Conservation (phyloP, 768 basidiomycete species). For the Kwoniella newhampshirensis region DNA sequence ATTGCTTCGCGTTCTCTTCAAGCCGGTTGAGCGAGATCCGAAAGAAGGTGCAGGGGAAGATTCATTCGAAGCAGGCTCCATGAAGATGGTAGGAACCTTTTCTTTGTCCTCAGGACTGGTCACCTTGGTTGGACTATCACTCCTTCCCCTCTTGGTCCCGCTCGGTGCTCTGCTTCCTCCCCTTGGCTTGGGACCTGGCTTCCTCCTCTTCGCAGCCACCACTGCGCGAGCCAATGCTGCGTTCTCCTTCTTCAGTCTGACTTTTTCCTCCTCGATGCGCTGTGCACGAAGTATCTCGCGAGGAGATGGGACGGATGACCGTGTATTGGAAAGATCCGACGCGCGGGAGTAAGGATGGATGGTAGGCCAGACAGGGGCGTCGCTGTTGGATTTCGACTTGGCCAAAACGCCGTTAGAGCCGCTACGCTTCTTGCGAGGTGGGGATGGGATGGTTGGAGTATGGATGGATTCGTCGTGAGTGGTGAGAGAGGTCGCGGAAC, state of each 20-base stretch:
- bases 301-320: constrained; percentile 30
- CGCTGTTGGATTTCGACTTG: constrained; percentile 7
- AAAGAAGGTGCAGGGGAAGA: constrained; percentile 3
- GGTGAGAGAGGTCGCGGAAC: constrained; percentile 5
- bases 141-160: constrained; percentile 1
- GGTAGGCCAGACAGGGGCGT: background rate
- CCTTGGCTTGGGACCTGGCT: background rate
- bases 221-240: constrained; percentile 27
- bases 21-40: constrained; percentile 1
- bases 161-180: background rate
- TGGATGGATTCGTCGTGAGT: background rate
- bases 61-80: constrained; percentile 9
- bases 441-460: background rate
- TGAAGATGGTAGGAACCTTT: constrained; percentile 3
- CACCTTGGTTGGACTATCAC: constrained; percentile 6
- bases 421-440: constrained; percentile 1
- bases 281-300: constrained; percentile 18
- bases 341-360: constrained; percentile 30
- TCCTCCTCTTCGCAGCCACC: constrained; percentile 18
- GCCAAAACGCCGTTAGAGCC: constrained; percentile 3
- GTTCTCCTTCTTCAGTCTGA: constrained; percentile 20
- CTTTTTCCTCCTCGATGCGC: constrained; percentile 25
- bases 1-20: constrained; percentile 32
- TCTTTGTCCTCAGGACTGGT: constrained; percentile 5
- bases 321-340: constrained; percentile 25